phyloP scores from a whole-genome alignment of 2,329 filamentous ascomycete species.

The Bipolaris victoriae region DNA sequence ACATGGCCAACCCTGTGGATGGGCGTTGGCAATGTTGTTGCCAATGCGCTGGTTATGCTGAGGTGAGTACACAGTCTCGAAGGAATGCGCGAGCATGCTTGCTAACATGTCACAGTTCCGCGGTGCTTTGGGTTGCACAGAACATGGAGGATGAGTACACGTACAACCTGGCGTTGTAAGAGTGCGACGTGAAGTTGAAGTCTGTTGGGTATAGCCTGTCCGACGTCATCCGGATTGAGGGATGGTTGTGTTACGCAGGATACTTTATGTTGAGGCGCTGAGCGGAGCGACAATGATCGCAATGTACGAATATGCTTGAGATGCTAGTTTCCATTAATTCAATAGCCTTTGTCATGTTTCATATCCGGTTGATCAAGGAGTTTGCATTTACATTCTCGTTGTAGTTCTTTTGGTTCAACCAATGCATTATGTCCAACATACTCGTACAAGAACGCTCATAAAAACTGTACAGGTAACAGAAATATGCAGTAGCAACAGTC shows the following conservation, averaged over 20 bases:
- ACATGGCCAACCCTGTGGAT: slow-evolving; percentile 69
- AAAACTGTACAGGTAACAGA: slow-evolving; percentile 21
- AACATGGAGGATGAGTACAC: slow-evolving; percentile 77
- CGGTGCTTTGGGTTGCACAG: slow-evolving; percentile 72
- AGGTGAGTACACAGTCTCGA: slow-evolving; percentile 56
- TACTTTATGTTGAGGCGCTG: neutral
- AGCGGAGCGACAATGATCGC: neutral
- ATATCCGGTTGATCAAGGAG: neutral
- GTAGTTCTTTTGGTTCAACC: neutral
- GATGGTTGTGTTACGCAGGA: neutral
- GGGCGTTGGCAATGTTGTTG: slow-evolving; percentile 69
- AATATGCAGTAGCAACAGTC: slow-evolving; percentile 7
- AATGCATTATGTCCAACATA: slow-evolving; percentile 23
- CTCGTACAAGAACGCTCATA: slow-evolving; percentile 38
- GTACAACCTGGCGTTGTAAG: slow-evolving; percentile 66
- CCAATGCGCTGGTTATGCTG: slow-evolving; percentile 70
- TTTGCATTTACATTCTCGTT: neutral
- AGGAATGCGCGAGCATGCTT: neutral
- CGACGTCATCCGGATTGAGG: neutral
- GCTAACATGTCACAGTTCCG: slow-evolving; percentile 56
- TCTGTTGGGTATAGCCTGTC: neutral
- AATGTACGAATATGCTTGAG: slow-evolving; percentile 14
- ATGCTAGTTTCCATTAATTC: neutral
- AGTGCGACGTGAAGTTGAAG: neutral
- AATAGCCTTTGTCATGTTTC: neutral